Conservation (phyloP, 352 stramenopile species). For the Globisporangium cylindrosporum region DNA sequence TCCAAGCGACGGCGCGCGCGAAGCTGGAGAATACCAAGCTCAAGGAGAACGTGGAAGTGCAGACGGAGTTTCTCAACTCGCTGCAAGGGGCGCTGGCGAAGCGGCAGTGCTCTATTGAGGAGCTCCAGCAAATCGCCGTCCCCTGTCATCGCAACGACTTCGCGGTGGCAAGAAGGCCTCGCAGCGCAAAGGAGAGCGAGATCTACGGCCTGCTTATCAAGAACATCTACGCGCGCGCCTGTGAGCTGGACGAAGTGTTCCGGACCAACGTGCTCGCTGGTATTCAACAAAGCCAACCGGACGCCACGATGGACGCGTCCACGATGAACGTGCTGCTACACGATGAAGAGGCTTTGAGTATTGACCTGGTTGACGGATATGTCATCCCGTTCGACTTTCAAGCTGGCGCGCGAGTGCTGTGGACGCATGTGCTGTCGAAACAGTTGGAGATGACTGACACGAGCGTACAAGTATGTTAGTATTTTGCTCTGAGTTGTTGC, state of each 20-base stretch:
- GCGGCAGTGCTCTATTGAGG: slow-evolving; percentile 15
- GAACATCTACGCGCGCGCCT: slow-evolving; percentile 9
- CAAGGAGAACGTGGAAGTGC: slow-evolving; percentile 33
- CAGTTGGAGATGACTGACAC: slow-evolving; percentile 25
- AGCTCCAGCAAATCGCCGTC: not conserved
- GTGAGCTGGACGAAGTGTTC: slow-evolving; percentile 11
- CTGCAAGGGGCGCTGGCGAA: slow-evolving; percentile 32
- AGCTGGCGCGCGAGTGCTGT: slow-evolving; percentile 27
- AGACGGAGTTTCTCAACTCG: slow-evolving; percentile 36
- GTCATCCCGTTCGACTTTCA: slow-evolving; percentile 10
- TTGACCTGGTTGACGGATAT: slow-evolving; percentile 20
- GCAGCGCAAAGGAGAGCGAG: not conserved
- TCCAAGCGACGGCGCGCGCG: slow-evolving; percentile 30
- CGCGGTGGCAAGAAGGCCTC: too few species aligned
- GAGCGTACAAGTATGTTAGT: not conserved
- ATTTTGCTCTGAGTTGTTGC: not conserved
- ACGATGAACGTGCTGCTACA: slow-evolving; percentile 23
- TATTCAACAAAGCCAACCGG: not conserved
- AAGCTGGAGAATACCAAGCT: slow-evolving; percentile 47
- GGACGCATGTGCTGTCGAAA: slow-evolving; percentile 24
- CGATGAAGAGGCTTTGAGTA: slow-evolving; percentile 31
- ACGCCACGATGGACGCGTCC: slow-evolving; percentile 7
- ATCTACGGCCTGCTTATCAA: slow-evolving; percentile 18
- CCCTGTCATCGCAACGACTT: not conserved
- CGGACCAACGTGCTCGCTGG: slow-evolving; percentile 24